Conservation (phyloP, 805 yeast species). For the Starmera amethionina region DNA sequence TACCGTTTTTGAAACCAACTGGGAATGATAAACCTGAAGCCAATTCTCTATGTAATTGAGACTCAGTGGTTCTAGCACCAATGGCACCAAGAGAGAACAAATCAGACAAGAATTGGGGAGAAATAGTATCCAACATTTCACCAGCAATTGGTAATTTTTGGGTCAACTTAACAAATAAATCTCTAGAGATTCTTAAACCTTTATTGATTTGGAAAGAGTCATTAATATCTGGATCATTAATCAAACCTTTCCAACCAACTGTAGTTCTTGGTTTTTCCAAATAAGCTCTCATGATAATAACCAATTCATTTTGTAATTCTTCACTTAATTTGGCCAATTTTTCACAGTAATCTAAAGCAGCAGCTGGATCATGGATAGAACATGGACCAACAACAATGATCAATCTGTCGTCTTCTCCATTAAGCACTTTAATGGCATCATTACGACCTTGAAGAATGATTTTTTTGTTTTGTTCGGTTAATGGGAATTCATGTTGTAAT, state of each 20-base stretch:
- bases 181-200: conserved; percentile 84
- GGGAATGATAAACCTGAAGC: conserved; percentile 98
- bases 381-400: conserved; percentile 94
- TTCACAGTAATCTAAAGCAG: conserved; percentile 83
- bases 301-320: conserved; percentile 62
- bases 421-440: conserved; percentile 58
- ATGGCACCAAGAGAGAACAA: conserved; percentile 94
- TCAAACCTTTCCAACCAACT: conserved; percentile 98
- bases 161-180: conserved; percentile 76
- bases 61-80: conserved; percentile 98
- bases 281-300: conserved; percentile 94
- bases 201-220: conserved; percentile 89
- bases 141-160: conserved; percentile 86
- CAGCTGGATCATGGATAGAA: conserved; percentile 88
- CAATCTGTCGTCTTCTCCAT: conserved; percentile 80
- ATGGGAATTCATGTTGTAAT: conserved; percentile 76
- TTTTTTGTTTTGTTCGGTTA: conserved; percentile 46
- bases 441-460: conserved; percentile 71
- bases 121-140: conserved; percentile 95
- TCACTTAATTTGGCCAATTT: conserved; percentile 50
- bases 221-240: conserved; percentile 94
- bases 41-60: conserved; percentile 93
- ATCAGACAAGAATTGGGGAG: conserved; percentile 92
- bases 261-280: conserved; percentile 97
- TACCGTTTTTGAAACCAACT: conserved; percentile 96